Base-by-base conservation (phyloP, 2,329 filamentous ascomycete species). In the Fusarium sp. region DNA sequence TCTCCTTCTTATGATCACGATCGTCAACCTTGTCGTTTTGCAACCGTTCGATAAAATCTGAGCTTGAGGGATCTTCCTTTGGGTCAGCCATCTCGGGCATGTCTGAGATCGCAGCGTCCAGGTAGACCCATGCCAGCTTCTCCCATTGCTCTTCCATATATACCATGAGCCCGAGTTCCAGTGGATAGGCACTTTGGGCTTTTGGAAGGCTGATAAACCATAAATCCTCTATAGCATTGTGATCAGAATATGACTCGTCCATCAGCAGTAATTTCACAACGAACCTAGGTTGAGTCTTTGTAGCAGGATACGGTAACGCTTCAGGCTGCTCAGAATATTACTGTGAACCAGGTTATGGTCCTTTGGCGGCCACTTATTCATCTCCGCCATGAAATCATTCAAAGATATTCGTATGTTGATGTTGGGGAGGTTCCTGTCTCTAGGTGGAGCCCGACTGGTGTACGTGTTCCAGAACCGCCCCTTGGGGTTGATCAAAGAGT, bases 81-180 rank as follows among this genome's bases (percentile, higher is more conserved):
- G 16, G n/a, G 9, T 2, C 4, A 31, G 8, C 14, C 8, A 56
- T 8, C 5, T 36, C 18, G 7, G 47, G 58, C 18, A 63, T 63
- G 5, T 2, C 11, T 2, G 35, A 36, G 3, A 56, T 3, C 9
- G 64, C 33, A 14, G 16, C 20, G 4, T 63, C 58, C 9, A 66
- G 22, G 14, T 57, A 66, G 6, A 38, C 50, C 58, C 64, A 66
- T 45, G 59, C 45, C 5, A 66, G 20, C n/a, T 22, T 27, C 6
- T 1, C 2, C 64, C 58, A 66, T 57, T 56, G n/a, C 14, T 38
- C 18, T 18, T 66, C 56, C 8, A 66, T 63, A 4, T 57, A 66
- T 7, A 63, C 25, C 58, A 63, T 45, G 8, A 63, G 47, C 6
- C 65, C 65, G 22, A 36, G 42, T 8, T 66, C 58, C 3, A 63